phyloP scores from a whole-genome alignment of 2,329 filamentous ascomycete species.

The Teratosphaeria pseudoeucalypti region DNA sequence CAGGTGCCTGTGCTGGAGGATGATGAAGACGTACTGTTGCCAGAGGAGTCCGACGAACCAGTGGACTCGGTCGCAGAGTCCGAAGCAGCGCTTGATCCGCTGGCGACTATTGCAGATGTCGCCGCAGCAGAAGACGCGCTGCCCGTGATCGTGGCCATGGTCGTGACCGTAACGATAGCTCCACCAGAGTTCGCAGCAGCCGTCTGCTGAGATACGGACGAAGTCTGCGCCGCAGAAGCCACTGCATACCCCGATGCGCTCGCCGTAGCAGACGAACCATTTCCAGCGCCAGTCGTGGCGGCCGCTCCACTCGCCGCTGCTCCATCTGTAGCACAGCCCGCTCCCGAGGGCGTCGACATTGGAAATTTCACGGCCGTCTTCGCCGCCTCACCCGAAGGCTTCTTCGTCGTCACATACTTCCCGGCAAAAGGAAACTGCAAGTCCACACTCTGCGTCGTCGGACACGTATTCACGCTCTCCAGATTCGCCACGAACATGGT shows the following conservation, averaged over 20 bases:
- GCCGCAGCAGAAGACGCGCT: not conserved
- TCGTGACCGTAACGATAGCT: not conserved
- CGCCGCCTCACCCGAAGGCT: conserved; percentile 4
- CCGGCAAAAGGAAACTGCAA: conserved; percentile 62
- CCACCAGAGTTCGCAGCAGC: not conserved
- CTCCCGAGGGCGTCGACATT: conserved; percentile 13
- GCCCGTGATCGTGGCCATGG: conserved; percentile 1
- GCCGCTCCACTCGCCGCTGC: not conserved
- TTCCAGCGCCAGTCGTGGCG: not conserved
- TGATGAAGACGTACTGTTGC: not conserved
- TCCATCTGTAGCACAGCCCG: conserved; percentile 7
- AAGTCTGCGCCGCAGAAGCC: conserved; percentile 1
- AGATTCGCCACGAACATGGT: conserved; percentile 69
- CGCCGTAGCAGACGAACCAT: not conserved
- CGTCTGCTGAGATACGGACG: not conserved
- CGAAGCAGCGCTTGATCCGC: not conserved
- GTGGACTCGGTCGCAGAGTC: too few species aligned
- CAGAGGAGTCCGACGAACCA: not conserved
- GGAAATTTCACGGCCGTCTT: conserved; percentile 9
- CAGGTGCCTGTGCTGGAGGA: conserved; percentile 24
- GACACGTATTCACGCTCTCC: conserved; percentile 39
- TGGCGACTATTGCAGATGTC: not conserved
- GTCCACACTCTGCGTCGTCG: conserved; percentile 44
- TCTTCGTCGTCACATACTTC: conserved; percentile 38
- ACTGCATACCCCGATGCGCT: not conserved